Conservation (phyloP, 148 eudicot species). For the Nepenthes gracilis region DNA sequence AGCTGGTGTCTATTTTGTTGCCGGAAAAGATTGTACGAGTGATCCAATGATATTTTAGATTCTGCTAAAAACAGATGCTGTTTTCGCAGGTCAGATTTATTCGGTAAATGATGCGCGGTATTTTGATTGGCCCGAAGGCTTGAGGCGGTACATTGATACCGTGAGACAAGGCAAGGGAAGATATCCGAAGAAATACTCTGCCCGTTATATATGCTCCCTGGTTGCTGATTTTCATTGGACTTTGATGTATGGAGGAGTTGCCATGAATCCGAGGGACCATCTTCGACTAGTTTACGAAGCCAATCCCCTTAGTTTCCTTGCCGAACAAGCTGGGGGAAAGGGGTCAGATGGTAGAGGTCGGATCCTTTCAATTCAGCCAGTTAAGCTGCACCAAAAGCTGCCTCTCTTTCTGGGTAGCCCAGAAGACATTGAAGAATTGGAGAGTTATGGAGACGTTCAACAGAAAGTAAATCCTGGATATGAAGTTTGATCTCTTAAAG, state of each 20-base stretch:
- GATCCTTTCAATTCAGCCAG: conserved; percentile 76
- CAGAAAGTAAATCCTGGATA: conserved; percentile 96
- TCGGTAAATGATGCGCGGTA: conserved; percentile 99
- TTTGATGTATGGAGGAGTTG: conserved; percentile 81
- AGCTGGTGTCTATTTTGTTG: no score
- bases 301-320: conserved; percentile 83
- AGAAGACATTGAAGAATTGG: conserved; percentile 82
- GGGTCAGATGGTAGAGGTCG: conserved; percentile 81
- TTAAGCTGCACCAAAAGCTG: conserved; percentile 75
- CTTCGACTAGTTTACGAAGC: conserved; percentile 96
- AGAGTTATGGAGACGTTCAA: conserved; percentile 83
- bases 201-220: conserved; percentile 86
- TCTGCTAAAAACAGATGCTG: neutral
- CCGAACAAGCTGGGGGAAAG: conserved; percentile 90
- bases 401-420: conserved; percentile 88
- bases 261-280: conserved; percentile 97
- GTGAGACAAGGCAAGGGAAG: conserved; percentile 90
- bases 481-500: conserved; percentile 38
- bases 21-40: no score
- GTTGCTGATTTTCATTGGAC: conserved; percentile 99
- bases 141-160: conserved; percentile 76
- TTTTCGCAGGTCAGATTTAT: conserved; percentile 84
- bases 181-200: conserved; percentile 85
- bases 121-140: conserved; percentile 97
- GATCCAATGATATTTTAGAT: no score